These are phyloP conservation scores for Didymella lethalis DNA, from an alignment of 2,329 filamentous ascomycete species.

Conservation along the genomic window DNA sequence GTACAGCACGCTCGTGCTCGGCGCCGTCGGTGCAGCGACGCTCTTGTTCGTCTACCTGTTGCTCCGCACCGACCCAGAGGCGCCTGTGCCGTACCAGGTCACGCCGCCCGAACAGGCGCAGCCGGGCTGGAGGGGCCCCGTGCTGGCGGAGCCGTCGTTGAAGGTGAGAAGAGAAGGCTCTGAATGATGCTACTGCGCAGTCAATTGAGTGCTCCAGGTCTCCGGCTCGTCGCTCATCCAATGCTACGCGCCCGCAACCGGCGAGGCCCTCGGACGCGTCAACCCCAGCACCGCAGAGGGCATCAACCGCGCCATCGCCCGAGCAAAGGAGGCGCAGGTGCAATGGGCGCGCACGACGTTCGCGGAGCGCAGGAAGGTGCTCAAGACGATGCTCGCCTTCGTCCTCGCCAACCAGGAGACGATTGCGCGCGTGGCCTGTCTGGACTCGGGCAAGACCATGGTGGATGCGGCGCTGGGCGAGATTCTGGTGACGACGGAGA, in stretches of 20 bases:
- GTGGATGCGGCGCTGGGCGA: conserved; percentile 94
- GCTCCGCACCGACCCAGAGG: conserved; percentile 47
- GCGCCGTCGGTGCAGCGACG: conserved; percentile 32
- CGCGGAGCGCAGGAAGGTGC: conserved; percentile 75
- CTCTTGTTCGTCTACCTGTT: conserved; percentile 37
- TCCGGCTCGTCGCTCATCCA: conserved; percentile 73
- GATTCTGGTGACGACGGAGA: conserved; percentile 92
- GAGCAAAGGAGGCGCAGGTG: conserved; percentile 76
- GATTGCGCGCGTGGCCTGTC: conserved; percentile 83
- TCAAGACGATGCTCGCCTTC: conserved; percentile 81
- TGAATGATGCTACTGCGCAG: too few relatives aligned
- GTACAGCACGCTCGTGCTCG: conserved; percentile 31
- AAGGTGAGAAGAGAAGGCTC: conserved; percentile 50
- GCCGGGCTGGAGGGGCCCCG: conserved; percentile 60
- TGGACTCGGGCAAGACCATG: conserved; percentile 96
- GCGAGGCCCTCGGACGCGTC: conserved; percentile 78
- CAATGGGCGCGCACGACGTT: conserved; percentile 83
- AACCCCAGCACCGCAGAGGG: conserved; percentile 78
- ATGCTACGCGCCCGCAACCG: conserved; percentile 90
- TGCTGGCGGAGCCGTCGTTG: conserved; percentile 67
- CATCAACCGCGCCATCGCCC: conserved; percentile 80
- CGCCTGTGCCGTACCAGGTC: conserved; percentile 66
- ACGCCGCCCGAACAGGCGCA: conserved; percentile 68
- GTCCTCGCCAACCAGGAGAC: conserved; percentile 88
- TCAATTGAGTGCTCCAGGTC: conserved; percentile 33